phyloP scores from a whole-genome alignment of 2,329 filamentous ascomycete genomes.

The Neopestalotiopsis rosae region DNA sequence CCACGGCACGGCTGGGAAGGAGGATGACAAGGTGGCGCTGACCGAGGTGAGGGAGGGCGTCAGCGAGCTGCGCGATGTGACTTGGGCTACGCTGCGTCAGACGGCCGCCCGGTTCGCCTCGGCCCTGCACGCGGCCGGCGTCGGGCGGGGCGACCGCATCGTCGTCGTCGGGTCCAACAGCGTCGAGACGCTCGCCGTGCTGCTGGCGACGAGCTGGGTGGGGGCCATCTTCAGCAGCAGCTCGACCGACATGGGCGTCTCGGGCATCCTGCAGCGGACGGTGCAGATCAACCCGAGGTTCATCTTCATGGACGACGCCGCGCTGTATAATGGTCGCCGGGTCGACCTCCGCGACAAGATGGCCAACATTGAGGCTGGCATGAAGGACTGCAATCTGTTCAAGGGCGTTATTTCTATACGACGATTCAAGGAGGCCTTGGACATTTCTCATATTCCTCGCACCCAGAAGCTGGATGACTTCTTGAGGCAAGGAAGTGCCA shows the following conservation, averaged over 20 bases:
- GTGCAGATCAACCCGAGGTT: slow-evolving; percentile 77
- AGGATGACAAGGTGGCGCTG: slow-evolving; percentile 71
- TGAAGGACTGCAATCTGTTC: slow-evolving; percentile 66
- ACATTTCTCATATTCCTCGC: slow-evolving; percentile 58
- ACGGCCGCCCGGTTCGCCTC: slow-evolving; percentile 65
- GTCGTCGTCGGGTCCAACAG: slow-evolving; percentile 79
- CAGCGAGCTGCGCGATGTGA: slow-evolving; percentile 59
- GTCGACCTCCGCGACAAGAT: slow-evolving; percentile 78
- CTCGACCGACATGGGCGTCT: slow-evolving; percentile 83
- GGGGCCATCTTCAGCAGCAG: slow-evolving; percentile 78
- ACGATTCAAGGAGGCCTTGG: slow-evolving; percentile 65
- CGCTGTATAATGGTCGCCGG: slow-evolving; percentile 79
- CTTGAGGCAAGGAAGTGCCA: slow-evolving; percentile 38
- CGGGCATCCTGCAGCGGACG: slow-evolving; percentile 76
- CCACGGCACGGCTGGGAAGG: slow-evolving; percentile 65
- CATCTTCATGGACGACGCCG: slow-evolving; percentile 83
- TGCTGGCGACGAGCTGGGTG: slow-evolving; percentile 71
- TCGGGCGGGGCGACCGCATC: slow-evolving; percentile 74
- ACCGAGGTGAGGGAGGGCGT: slow-evolving; percentile 76
- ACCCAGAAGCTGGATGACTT: slow-evolving; percentile 53
- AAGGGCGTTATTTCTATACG: slow-evolving; percentile 68
- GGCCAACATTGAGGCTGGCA: slow-evolving; percentile 64
- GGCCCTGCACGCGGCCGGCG: slow-evolving; percentile 70
- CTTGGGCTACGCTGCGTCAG: slow-evolving; percentile 69
- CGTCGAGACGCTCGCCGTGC: slow-evolving; percentile 74